Percentiles rank a stretch among this genome's conserved stretches.
Evolutionary conservation across 1,139 yeast genomes (phyloP).

Genomic region (Blastobotrys malaysiensis): DNA sequence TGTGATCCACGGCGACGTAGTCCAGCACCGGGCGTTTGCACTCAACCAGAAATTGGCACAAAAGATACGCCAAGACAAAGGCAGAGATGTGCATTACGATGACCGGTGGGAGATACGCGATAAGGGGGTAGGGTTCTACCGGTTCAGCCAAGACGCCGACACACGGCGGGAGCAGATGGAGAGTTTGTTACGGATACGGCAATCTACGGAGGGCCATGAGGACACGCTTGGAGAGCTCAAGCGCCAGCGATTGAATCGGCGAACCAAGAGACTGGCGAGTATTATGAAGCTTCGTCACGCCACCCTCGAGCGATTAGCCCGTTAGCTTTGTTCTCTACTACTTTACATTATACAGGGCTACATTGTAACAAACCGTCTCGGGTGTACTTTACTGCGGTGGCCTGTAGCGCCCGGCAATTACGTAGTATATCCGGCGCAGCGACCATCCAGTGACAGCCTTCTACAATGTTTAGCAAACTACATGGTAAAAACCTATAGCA

Average conservation of each 20-base stretch:
- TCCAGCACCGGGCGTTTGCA: constrained; percentile 30
- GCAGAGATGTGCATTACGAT: constrained; percentile 26
- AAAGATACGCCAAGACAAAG: constrained; percentile 11
- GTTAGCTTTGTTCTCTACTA: no score
- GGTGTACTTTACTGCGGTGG: no score
- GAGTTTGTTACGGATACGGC: constrained; percentile 17
- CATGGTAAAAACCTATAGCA: no score
- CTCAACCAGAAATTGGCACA: constrained; percentile 16
- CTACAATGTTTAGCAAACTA: no score
- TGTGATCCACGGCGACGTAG: constrained; percentile 25
- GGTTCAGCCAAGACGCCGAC: constrained; percentile 25
- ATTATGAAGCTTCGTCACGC: neutral
- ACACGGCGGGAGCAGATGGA: constrained; percentile 25
- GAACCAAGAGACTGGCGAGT: neutral
- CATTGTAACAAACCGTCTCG: no score
- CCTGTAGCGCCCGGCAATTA: no score
- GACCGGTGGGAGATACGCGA: constrained; percentile 29
- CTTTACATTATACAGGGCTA: no score
- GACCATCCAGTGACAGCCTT: no score
- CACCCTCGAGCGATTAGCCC: neutral
- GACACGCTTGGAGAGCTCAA: constrained; percentile 2
- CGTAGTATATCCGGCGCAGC: no score
- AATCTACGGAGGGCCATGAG: constrained; percentile 5
- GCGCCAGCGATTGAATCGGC: neutral
- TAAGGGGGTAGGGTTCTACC: constrained; percentile 32